phyloP scores from a whole-genome alignment of 2,329 filamentous ascomycete species.

The Rhytidhysteron rufulum region DNA sequence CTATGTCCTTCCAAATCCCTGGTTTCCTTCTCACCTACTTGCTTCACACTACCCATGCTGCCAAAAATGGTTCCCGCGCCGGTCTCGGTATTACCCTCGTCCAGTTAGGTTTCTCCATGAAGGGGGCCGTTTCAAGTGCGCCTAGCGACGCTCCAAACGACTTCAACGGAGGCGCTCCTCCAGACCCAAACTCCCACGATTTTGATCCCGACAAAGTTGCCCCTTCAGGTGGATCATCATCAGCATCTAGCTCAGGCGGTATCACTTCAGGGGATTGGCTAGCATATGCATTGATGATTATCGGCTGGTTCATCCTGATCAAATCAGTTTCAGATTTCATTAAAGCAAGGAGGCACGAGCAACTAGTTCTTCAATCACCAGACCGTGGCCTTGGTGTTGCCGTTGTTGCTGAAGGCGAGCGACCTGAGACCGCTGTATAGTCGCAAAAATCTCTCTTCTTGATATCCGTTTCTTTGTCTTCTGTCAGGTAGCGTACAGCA shows the following conservation, averaged over 20 bases:
- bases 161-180: slow-evolving; percentile 59
- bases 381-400: slow-evolving; percentile 81
- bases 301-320: slow-evolving; percentile 97
- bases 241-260: slow-evolving; percentile 40
- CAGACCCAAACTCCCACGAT: slow-evolving; percentile 84
- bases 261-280: slow-evolving; percentile 81
- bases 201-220: slow-evolving; percentile 73
- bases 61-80: slow-evolving; percentile 93
- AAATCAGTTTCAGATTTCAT: slow-evolving; percentile 89
- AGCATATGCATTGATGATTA: slow-evolving; percentile 90
- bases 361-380: slow-evolving; percentile 87
- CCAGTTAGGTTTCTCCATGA: slow-evolving; percentile 97
- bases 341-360: slow-evolving; percentile 82
- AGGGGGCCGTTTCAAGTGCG: slow-evolving; percentile 46
- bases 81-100: slow-evolving; percentile 93
- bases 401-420: slow-evolving; percentile 82
- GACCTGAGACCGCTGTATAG: slow-evolving; percentile 59
- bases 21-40: slow-evolving; percentile 98
- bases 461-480: not conserved
- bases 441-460: too few relatives aligned
- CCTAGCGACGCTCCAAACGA: slow-evolving; percentile 46
- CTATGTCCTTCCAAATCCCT: slow-evolving; percentile 93
- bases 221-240: slow-evolving; percentile 38
- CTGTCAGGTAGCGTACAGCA: not conserved
- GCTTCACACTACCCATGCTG: slow-evolving; percentile 93